Base-by-base conservation (phyloP, 306 rosid species). In the Datisca glomerata region DNA sequence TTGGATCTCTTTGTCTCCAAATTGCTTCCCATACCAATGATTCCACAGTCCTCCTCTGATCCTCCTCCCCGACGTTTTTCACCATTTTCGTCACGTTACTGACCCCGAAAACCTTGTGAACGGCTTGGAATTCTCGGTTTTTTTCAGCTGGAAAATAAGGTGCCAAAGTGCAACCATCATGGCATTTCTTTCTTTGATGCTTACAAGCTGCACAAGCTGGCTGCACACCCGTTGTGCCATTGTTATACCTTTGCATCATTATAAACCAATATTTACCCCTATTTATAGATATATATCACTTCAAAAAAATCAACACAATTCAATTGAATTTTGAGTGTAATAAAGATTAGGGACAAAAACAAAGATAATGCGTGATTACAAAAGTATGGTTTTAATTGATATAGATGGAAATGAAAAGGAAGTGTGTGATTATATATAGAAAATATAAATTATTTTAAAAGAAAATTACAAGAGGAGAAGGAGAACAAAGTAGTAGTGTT, bases 161-260 rank as follows among this genome's bases (percentile, higher is more conserved):
- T 0, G 87, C 93, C 54, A 87, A 47, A 9, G 47, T 21, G 21
- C 94, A 87, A 1, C 50, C 59, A 24, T 63, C 71, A 9, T 52
- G 61, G 55, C 97, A 83, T 47, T 67, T 87, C 54, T 87, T 83
- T 34, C 97, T 71, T 25, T 87, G 93, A 24, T 87, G 93, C 45
- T 83, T 83, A 66, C 93, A 87, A 21, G 94, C 83, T 12, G 97
- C 85, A 13, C 94, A 83, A 6, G 94, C 97, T 11, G 68, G 58
- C 31, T 70, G 64, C 14, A 65, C 18, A 12, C 66, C 70, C 36
- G 55, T n/a, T 16, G 56, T 18, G 18, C 27, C 51, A 0, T 35
- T 51, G 1, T 6, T 64, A 34, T 50, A 58, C 66, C 70, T 64
- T 54, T 78, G 81, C 96, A 81, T 86, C 35, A 69, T 38, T 25